Evolutionary conservation across 768 basidiomycete species (phyloP).

Genomic region (Lactarius deliciosus): DNA sequence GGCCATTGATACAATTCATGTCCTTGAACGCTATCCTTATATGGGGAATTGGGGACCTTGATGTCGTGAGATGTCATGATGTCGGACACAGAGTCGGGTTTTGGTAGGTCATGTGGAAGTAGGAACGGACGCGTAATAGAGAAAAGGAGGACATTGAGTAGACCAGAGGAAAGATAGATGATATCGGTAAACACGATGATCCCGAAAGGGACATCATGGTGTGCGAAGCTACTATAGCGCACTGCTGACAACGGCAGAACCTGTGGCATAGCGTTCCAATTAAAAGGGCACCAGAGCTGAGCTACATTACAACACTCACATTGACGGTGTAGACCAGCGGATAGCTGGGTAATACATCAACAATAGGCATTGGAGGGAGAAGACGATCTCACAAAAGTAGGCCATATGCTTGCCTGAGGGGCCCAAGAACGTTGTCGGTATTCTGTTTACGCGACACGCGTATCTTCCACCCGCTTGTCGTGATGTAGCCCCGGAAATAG

Average conservation of each 20-base stretch:
- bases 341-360: constrained; percentile 37
- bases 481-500: constrained; percentile 40
- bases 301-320: constrained; percentile 28
- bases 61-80: neutral
- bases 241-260: constrained; percentile 43
- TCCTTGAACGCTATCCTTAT: neutral
- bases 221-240: constrained; percentile 41
- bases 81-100: neutral
- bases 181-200: constrained; percentile 42
- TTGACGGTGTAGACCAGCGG: constrained; percentile 44
- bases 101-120: constrained; percentile 32
- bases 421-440: neutral
- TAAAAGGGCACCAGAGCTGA: neutral
- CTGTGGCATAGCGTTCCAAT: constrained; percentile 10
- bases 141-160: constrained; percentile 46
- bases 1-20: neutral
- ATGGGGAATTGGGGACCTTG: no score
- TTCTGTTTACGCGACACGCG: constrained; percentile 13
- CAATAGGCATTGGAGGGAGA: neutral
- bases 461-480: constrained; percentile 35
- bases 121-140: constrained; percentile 41
- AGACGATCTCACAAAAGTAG: constrained; percentile 1
- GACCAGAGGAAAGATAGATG: constrained; percentile 44
- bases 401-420: neutral
- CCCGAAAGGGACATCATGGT: constrained; percentile 36